Percentiles rank a stretch among this genome's conserved stretches.
Conservation (phyloP, 2,329 filamentous ascomycete species). For the Fusarium torulosum region DNA sequence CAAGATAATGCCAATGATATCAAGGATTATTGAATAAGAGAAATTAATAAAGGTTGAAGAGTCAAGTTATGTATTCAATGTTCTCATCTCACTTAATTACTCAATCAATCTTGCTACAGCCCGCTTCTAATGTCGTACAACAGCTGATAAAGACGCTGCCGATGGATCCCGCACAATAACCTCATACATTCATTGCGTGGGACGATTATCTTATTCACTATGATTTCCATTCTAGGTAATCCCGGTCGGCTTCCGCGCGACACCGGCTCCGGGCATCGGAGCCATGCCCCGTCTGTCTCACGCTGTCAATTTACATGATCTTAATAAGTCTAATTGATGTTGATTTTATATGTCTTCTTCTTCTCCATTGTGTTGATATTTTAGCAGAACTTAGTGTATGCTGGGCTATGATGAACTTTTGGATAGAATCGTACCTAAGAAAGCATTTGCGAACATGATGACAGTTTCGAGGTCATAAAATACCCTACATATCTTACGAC, state of each 20-base stretch:
- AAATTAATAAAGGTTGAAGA: neutral
- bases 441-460: no score
- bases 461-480: no score
- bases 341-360: no score
- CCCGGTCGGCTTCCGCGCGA: conserved; percentile 41
- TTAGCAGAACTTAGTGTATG: no score
- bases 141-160: conserved; percentile 12
- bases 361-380: no score
- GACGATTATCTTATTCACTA: conserved; percentile 33
- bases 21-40: neutral
- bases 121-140: conserved; percentile 17
- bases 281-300: conserved; percentile 12
- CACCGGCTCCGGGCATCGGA: conserved; percentile 41
- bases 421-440: no score
- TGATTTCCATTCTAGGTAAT: conserved; percentile 40
- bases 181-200: conserved; percentile 33
- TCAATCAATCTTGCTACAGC: conserved; percentile 12
- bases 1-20: neutral
- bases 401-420: no score
- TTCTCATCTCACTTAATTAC: neutral
- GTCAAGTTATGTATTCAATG: neutral
- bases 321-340: no score
- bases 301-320: no score
- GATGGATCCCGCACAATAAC: conserved; percentile 45
- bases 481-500: no score